phyloP scores from a whole-genome alignment of 75 land plant species.

The Gnetum montanum region DNA sequence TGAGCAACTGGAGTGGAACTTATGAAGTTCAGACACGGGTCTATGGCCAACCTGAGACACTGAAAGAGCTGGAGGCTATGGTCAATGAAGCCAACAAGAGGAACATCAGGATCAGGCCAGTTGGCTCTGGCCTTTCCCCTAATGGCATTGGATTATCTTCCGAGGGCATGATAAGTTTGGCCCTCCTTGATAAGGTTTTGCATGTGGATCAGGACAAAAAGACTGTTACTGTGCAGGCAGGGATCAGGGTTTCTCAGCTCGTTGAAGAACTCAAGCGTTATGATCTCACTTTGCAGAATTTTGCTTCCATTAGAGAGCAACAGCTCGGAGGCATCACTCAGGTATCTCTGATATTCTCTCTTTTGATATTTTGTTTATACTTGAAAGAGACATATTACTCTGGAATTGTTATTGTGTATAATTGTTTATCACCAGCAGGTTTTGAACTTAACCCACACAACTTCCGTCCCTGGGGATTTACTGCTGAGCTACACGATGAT shows the following conservation, averaged over 20 bases:
- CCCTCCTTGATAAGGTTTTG: slow-evolving; percentile 86
- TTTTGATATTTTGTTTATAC: neutral
- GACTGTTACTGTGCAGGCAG: slow-evolving; percentile 80
- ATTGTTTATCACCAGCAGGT: too few relatives aligned
- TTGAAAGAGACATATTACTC: neutral
- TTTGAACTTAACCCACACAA: too few relatives aligned
- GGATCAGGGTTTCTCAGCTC: slow-evolving; percentile 73
- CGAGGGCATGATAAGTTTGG: slow-evolving; percentile 89
- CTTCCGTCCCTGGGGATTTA: too few relatives aligned
- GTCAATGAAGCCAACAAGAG: slow-evolving; percentile 49
- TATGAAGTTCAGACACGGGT: slow-evolving; percentile 74
- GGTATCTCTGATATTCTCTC: slow-evolving; percentile 24
- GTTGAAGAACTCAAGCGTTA: slow-evolving; percentile 78
- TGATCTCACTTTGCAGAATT: slow-evolving; percentile 91
- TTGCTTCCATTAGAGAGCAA: slow-evolving; percentile 94
- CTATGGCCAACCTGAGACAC: slow-evolving; percentile 74
- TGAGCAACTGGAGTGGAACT: slow-evolving; percentile 97
- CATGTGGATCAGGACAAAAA: slow-evolving; percentile 70
- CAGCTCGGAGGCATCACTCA: slow-evolving; percentile 95
- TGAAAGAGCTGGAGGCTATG: slow-evolving; percentile 54
- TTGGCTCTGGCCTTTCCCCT: slow-evolving; percentile 95
- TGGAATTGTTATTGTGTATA: too few relatives aligned
- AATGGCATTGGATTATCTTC: slow-evolving; percentile 86
- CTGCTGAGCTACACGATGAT: too few relatives aligned
- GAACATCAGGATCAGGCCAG: slow-evolving; percentile 63